Evolutionary conservation across 352 stramenopile species (phyloP), one percentile per base, ranked within the genome.

Genomic region (Hyaloperonospora brassicae): DNA sequence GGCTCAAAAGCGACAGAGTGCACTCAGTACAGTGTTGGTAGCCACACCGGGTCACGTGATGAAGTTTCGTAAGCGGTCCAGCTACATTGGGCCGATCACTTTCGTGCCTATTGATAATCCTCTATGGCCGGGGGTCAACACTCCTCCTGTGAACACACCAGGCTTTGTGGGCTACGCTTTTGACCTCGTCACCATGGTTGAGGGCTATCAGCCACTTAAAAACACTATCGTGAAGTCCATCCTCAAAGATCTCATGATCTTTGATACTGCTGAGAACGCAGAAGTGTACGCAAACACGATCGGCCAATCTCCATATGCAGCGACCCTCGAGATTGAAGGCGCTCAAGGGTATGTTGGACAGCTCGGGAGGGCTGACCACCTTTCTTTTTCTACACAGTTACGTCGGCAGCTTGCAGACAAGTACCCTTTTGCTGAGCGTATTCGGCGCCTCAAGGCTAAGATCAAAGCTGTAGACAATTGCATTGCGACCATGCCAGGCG

Each of bases 141-240:
- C 76, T 1, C 69, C 70, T 0, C 47, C 40, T 5, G 57, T 84
- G 2, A 34, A 62, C 34, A 64, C 60, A 25, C 67, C 66, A 0
- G 77, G 80, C 2, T 91, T 84, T 41, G 55, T 87, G n/a, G 76
- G 80, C 9, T 91, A 91, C 50, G 76, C 76, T 0, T 87, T 86
- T 44, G 74, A 91, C 48, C 72, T 84, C 36, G 69, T 82, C 8
- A 65, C 57, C 17, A 76, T 89, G 57, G 62, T 80, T 1, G 52
- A 61, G 1, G 77, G 78, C 2, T 87, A 84, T 50, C 72, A 88
- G 23, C 50, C 57, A 9, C 63, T 89, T 14, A 75, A 84, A 13
- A 59, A 84, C 31, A 84, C 77, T 0, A 78, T 90, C 21, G 66
- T 81, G 45, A 87, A 86, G 47, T 84, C 74, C 5, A 89, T 87